Conservation (phyloP, 2,329 filamentous ascomycete genomes). For the Seiridium unicorne region DNA sequence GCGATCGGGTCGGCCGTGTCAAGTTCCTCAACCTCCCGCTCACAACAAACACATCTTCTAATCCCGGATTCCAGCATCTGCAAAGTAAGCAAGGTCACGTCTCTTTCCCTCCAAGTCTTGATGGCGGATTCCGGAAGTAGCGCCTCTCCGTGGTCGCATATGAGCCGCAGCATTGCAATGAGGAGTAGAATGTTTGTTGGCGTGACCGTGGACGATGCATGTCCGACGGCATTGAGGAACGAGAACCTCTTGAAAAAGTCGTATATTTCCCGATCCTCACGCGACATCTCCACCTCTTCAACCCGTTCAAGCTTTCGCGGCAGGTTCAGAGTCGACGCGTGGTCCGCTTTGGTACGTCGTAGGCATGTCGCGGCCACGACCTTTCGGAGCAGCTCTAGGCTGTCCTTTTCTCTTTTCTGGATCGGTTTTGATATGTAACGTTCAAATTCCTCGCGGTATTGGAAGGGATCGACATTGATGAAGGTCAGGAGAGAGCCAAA, state of each 20-base stretch:
- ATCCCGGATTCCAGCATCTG: neutral
- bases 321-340: too few species aligned
- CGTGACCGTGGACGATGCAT: neutral
- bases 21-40: too few species aligned
- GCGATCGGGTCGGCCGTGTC: too few species aligned
- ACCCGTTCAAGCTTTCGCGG: too few species aligned
- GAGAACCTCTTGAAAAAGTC: neutral
- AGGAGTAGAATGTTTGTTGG: conserved; percentile 18
- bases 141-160: conserved; percentile 28
- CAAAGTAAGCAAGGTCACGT: neutral
- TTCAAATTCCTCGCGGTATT: conserved; percentile 16
- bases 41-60: neutral
- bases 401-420: conserved; percentile 10
- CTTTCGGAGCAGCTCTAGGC: conserved; percentile 10
- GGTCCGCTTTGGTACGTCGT: too few species aligned
- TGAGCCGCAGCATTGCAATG: conserved; percentile 22
- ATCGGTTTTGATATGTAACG: conserved; percentile 20
- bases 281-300: too few species aligned
- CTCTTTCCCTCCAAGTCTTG: neutral
- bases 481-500: conserved; percentile 32
- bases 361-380: too few species aligned
- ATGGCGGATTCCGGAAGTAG: conserved; percentile 17
- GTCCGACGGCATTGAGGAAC: neutral
- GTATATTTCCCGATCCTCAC: neutral
- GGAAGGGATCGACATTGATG: conserved; percentile 22